Evolutionary conservation across 805 yeast species (phyloP).

Genomic region (Metschnikowia proteae): DNA sequence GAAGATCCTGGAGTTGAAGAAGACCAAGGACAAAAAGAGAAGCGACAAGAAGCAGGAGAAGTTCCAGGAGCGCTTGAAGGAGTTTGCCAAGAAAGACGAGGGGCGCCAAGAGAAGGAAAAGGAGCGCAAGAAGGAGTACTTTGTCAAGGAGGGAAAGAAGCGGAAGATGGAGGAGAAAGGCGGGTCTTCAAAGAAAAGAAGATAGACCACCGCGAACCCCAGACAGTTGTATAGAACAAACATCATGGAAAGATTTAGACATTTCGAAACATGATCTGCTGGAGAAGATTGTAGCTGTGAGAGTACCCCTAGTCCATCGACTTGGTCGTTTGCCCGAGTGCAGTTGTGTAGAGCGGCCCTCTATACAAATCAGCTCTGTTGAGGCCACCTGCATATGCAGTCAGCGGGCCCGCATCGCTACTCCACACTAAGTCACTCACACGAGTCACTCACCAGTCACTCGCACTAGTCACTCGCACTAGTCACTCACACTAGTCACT

Average conservation of each 20-base stretch:
- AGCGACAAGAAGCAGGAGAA: conserved; percentile 69
- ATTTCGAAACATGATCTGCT: too few relatives aligned
- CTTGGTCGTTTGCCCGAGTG: too few relatives aligned
- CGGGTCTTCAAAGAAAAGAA: conserved; percentile 24
- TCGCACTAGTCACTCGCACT: too few relatives aligned
- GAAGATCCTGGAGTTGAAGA: conserved; percentile 78
- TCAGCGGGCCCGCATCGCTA: neutral
- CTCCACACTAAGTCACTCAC: neutral
- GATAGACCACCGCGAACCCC: neutral
- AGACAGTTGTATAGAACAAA: too few relatives aligned
- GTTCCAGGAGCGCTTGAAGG: conserved; percentile 71
- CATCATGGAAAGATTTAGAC: too few relatives aligned
- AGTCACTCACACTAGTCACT: too few relatives aligned
- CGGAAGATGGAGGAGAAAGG: conserved; percentile 38
- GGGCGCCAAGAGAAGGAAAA: conserved; percentile 68
- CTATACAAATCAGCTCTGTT: too few relatives aligned
- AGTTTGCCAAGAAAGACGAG: conserved; percentile 70
- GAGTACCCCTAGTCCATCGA: too few relatives aligned
- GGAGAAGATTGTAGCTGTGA: too few relatives aligned
- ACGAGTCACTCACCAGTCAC: neutral
- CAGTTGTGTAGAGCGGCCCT: too few relatives aligned
- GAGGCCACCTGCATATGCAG: too few relatives aligned
- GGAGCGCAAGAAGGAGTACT: conserved; percentile 84
- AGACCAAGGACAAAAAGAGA: conserved; percentile 79
- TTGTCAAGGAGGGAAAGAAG: conserved; percentile 67